These are phyloP conservation scores for Knufia fluminis DNA, from an alignment of 2,329 filamentous ascomycete genomes.

Conservation along the genomic window DNA sequence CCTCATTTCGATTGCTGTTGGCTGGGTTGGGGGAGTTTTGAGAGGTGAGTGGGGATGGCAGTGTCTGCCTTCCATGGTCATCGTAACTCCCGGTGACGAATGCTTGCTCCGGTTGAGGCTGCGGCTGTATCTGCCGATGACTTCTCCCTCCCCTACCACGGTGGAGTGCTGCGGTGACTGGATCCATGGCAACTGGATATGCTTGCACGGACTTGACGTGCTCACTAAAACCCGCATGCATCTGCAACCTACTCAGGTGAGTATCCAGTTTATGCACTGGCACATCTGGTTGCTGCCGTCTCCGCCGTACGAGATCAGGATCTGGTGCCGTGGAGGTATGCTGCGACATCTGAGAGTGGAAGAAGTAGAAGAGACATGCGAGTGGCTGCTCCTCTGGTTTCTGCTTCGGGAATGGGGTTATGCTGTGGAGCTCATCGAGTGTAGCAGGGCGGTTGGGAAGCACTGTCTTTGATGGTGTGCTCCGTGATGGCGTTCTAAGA, in stretches of 20 bases:
- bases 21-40: no score
- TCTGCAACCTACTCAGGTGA: conserved; percentile 21
- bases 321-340: conserved; percentile 19
- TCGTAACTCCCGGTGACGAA: no score
- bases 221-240: conserved; percentile 23
- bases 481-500: not conserved
- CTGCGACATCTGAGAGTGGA: conserved; percentile 24
- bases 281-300: conserved; percentile 8
- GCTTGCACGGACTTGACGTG: conserved; percentile 24
- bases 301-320: conserved; percentile 13
- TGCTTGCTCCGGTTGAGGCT: no score
- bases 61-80: no score
- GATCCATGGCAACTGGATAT: conserved; percentile 22
- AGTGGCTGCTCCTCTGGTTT: conserved; percentile 6
- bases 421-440: not conserved
- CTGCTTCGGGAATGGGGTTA: not conserved
- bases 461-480: not conserved
- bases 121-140: no score
- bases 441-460: not conserved
- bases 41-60: no score
- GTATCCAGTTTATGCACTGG: conserved; percentile 22
- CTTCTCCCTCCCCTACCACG: not conserved
- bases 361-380: conserved; percentile 25
- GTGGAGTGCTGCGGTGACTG: not conserved
- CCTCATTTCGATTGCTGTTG: conserved; percentile 20